phyloP scores from a whole-genome alignment of 2,329 filamentous ascomycete genomes.

The Epichloe sp. region DNA sequence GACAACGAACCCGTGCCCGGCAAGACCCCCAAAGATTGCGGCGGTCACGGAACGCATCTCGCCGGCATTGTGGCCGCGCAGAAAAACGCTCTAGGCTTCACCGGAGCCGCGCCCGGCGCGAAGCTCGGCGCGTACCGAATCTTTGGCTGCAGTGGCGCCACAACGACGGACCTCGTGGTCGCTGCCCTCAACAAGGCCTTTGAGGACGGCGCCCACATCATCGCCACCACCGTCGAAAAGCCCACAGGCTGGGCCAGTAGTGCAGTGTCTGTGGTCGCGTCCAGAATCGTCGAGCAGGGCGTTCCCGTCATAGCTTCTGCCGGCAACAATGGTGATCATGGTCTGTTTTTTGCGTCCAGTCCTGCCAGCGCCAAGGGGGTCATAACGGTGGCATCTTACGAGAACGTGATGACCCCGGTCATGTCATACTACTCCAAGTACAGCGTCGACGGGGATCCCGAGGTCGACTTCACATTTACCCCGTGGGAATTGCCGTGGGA shows the following conservation, averaged over 20 bases:
- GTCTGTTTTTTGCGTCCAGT: conserved; percentile 26
- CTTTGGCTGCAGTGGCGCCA: conserved; percentile 19
- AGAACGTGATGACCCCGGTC: conserved; percentile 25
- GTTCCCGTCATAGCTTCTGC: conserved; percentile 27
- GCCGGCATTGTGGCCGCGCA: conserved; percentile 32
- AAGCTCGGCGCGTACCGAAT: conserved; percentile 26
- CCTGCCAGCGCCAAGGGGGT: conserved; percentile 28
- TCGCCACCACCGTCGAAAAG: conserved; percentile 18
- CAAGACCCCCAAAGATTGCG: conserved; percentile 24
- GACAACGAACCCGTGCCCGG: conserved; percentile 19
- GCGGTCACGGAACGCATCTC: conserved; percentile 30
- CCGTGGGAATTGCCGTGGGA: not conserved
- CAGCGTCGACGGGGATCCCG: conserved; percentile 14
- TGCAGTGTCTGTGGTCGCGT: conserved; percentile 23
- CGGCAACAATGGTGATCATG: conserved; percentile 30
- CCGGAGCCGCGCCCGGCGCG: conserved; percentile 25
- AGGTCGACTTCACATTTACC: not conserved
- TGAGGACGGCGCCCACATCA: conserved; percentile 25
- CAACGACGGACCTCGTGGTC: conserved; percentile 24
- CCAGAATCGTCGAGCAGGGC: conserved; percentile 28
- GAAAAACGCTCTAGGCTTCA: conserved; percentile 21
- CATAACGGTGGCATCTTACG: conserved; percentile 30
- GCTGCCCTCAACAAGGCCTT: conserved; percentile 26
- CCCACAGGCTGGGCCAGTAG: conserved; percentile 15
- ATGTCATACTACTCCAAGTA: conserved; percentile 24